Evolutionary conservation across 2,329 filamentous ascomycete genomes (phyloP), one percentile per base, ranked within the genome.

Genomic region (Chalara sp.): DNA sequence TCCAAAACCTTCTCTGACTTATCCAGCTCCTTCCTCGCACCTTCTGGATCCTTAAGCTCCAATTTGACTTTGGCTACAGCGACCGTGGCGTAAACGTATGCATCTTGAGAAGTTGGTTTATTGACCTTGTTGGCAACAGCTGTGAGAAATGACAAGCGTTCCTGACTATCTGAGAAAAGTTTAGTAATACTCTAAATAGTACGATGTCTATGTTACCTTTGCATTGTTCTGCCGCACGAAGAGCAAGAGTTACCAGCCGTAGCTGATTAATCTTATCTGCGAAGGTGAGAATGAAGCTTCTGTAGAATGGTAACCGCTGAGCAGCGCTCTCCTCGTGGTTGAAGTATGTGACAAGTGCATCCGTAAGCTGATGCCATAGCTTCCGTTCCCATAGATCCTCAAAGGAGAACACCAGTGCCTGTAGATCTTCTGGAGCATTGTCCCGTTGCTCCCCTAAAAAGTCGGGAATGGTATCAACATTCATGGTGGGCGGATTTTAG

Each of bases 211-310:
- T 33, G 46, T 46, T 69, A 92, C 89, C 83, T 75, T 80, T 78
- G 70, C 87, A 95, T 74, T 95, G 85, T 63, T 85, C 83, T 48
- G 90, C 89, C 44, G 93, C 88, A 71, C 87, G 88, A 67, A 97
- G 74, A 12, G 90, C 93, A 59, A 99, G 75, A 59, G 88, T 86
- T 59, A 99, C 93, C 60, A 97, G 85, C 79, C 96, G 96, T 57
- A 99, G 78, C 75, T 97, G 92, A 74, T 97, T 99, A 78, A 99
- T 96, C 79, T 95, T 96, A 68, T 96, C 91, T 59, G 91, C 89
- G 67, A 99, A 99, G 70, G 87, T 93, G 69, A 92, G 81, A 70
- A 99, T 87, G 75, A 99, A 99, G 63, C 83, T 84, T 73, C 93
- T 89, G 78, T 93, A 99, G 70, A 99, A 86, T 53, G 84, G 76